Evolutionary conservation across 306 rosid species (phyloP), one percentile per base, ranked within the genome.

Genomic region (peach (Prunus persica)): DNA sequence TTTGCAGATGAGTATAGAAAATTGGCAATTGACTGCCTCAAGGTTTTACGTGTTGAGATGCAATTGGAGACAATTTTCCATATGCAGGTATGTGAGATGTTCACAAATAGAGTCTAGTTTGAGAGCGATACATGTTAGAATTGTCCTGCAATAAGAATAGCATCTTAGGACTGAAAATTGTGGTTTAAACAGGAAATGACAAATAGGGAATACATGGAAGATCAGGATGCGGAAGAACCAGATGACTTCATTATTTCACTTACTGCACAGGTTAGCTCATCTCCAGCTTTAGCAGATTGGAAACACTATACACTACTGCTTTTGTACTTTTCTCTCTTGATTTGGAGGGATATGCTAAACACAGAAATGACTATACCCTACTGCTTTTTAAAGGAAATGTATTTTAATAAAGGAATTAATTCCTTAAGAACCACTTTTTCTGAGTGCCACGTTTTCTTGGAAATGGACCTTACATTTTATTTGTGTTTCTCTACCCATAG

Each of bases 161-260:
- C 63, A 51, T 71, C 78, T 13, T 74, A 67, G 67, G 54, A 47
- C 77, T 61, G 73, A 76, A 71, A 76, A 46, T 85, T 75, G 66
- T 77, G 69, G 75, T 79, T 85, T 80, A 71, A 61, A 84, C 90
- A 96, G 99, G 97, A 93, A 81, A 96, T 96, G 97, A 84, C 89
- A 80, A 88, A 85, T 78, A 87, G 93, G 76, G 97, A 92, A 78
- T 96, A 92, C 86, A 76, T 88, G 92, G 99, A 96, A 73, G 96
- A 96, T 84, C 96, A 92, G 88, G 99, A 92, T 82, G 98, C 99
- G 63, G 99, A 96, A 86, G 99, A 96, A 83, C 99, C 99, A 16
- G 99, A 96, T 78, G 98, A 89, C 86, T 96, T 91, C 80, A 84
- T 96, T 80, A 91, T 96, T 84, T 87, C 99, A 46, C 97, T 96